Conservation (phyloP, 2,329 filamentous ascomycete genomes). For the Ophidiomyces ophidiicola region DNA sequence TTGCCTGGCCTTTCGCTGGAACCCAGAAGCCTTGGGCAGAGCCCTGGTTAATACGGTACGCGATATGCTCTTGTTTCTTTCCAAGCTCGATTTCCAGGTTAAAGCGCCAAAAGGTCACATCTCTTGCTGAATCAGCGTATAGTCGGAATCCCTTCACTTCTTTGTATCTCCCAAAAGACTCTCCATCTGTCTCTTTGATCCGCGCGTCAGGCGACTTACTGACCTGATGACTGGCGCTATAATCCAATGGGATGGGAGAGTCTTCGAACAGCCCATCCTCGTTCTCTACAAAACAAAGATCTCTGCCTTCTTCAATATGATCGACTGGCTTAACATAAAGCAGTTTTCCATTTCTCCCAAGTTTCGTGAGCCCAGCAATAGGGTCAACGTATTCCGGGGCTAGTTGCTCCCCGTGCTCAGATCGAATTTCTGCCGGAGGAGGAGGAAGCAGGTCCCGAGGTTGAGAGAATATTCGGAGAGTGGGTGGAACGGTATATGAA, state of each 20-base stretch:
- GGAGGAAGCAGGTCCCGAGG: constrained; percentile 70
- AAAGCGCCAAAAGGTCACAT: constrained; percentile 94
- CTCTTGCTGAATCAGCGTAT: constrained; percentile 70
- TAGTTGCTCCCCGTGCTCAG: constrained; percentile 47
- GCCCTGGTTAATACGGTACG: constrained; percentile 88
- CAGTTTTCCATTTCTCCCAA: constrained; percentile 72
- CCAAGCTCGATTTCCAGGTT: constrained; percentile 83
- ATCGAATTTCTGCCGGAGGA: constrained; percentile 56
- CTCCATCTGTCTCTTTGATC: constrained; percentile 50
- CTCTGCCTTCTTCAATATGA: constrained; percentile 62
- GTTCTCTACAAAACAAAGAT: constrained; percentile 67
- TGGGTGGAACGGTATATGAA: constrained; percentile 66
- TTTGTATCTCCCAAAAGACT: constrained; percentile 66
- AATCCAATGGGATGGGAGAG: constrained; percentile 36
- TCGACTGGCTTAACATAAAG: constrained; percentile 85
- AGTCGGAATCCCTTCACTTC: constrained; percentile 73
- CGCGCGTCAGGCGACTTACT: constrained; percentile 39
- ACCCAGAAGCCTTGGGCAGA: constrained; percentile 91
- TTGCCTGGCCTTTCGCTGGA: constrained; percentile 65
- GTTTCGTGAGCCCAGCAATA: constrained; percentile 72
- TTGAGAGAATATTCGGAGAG: constrained; percentile 72
- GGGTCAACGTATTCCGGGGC: constrained; percentile 76
- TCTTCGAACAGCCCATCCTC: constrained; percentile 74
- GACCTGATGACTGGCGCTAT: constrained; percentile 27
- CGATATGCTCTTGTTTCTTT: constrained; percentile 67